Evolutionary conservation across 768 basidiomycete genomes (phyloP), one percentile per base, ranked within the genome.

Genomic region (Mycena maculata): DNA sequence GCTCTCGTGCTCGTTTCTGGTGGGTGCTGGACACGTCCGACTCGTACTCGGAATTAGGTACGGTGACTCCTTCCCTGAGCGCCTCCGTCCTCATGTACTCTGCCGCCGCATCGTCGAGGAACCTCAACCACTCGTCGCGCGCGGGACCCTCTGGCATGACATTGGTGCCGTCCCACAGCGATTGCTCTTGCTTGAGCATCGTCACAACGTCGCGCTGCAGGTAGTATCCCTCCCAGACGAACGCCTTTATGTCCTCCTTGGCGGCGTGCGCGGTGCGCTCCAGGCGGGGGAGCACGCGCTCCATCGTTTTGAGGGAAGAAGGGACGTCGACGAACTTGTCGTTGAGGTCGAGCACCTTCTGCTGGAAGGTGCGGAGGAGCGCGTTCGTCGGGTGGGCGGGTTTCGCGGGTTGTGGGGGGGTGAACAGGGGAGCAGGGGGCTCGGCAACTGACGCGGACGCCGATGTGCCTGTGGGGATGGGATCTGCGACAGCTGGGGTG

Each of bases 201-300:
- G n/a, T 6, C 18, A 67, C 42, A 1, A 61, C 4, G 18, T 60
- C 36, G 25, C 38, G 49, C 38, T 67, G 33, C 31, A 57, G 42
- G 54, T 67, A 67, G 23, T 50, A 57, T 15, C 65, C 45, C 2
- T 61, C n/a, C 65, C 59, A 67, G 1, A 20, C 36, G 28, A 56
- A n/a, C 1, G 27, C 12, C 10, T 25, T 23, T 9, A 62, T 1
- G 23, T 10, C 47, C 12, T 27, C 18, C 6, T 18, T 28, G 16
- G 25, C 38, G 33, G 36, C 0, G 8, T 10, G 7, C 42, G 60
- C 18, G 30, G 36, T n/a, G 15, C 50, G 44, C 49, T 60, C 53
- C 18, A 57, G 18, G n/a, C 25, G 13, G 6, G 52, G 27, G 38
- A 67, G 16, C 13, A 67, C 15, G 30, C 44, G 54, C 25, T 41